phyloP scores from a whole-genome alignment of 148 eudicot species.

The Heliamphora exappendiculata region DNA sequence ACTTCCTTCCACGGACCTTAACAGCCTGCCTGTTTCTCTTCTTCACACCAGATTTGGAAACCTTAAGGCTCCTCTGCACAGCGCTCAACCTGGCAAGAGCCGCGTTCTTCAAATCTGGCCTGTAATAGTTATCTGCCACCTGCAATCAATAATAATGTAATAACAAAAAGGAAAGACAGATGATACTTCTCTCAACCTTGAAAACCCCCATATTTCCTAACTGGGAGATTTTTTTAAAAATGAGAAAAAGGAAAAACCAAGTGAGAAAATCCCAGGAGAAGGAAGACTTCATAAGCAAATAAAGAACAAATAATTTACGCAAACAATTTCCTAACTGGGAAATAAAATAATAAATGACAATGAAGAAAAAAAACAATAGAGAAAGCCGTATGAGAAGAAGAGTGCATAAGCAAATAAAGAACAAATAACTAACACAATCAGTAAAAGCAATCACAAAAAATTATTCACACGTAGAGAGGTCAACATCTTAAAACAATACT shows the following conservation, averaged over 20 bases:
- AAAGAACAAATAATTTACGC: background rate
- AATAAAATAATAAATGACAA: no score
- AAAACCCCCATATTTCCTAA: background rate
- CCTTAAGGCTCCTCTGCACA: conserved; percentile 79
- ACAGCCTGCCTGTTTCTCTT: conserved; percentile 86
- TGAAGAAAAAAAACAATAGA: no score
- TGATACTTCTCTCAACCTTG: background rate
- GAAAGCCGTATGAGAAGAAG: no score
- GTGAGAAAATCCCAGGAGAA: background rate
- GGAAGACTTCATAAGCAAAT: background rate
- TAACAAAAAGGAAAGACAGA: background rate
- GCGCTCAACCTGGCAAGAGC: conserved; percentile 86
- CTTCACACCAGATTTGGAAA: conserved; percentile 84
- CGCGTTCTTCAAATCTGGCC: conserved; percentile 86
- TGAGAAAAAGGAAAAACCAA: background rate
- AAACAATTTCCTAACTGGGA: no score
- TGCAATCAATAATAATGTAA: conserved; percentile 16
- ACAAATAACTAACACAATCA: no score
- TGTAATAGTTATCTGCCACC: conserved; percentile 77
- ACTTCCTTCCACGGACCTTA: conserved; percentile 46
- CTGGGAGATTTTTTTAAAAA: background rate
- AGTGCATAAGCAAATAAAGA: no score
- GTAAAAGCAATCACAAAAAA: no score
- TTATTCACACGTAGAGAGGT: no score
- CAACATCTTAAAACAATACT: background rate